Evolutionary conservation across 495 filamentous ascomycete genomes (phyloP), one percentile per base, ranked within the genome.

Genomic region (Bathelium albidoporum): DNA sequence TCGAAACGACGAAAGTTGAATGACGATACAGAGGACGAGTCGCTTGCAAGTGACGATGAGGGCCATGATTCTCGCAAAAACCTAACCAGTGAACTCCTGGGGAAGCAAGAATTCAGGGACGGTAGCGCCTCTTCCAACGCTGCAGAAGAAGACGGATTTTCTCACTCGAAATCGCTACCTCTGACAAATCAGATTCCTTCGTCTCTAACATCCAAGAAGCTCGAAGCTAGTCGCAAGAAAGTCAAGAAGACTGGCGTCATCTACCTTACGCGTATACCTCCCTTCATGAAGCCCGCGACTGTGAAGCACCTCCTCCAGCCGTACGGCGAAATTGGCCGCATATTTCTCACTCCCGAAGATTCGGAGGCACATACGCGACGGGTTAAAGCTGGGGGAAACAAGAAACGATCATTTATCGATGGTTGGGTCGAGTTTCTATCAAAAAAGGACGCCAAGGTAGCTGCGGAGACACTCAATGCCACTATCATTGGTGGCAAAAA

Each of bases 401-500:
- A 93, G 74, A 92, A 95, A 71, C 84, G 88, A 63, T 83, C 80
- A 18, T 98, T 88, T 74, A 86, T 85, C 5, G 95, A 97, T 71
- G 94, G 94, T 1, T 98, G 94, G 94, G 85, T 97, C 20, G 94
- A 98, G 70, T 96, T 95, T 69, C 73, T 82, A 26, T 78, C 80
- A 32, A 86, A 89, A 71, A 85, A 84, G 68, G 86, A 89, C 43
- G 95, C 94, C 2, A 95, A 95, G 71, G 74, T 85, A 11, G 89
- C 82, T 5, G 91, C 87, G n/a, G 91, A 95, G 70, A 82, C 88
- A 1, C 74, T 97, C 36, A 97, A 97, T 73, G 86, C 89, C 31
- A 79, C 81, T 31, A 91, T 81, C 28, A 85, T 97, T 52, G 91
- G 91, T 29, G 94, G 91, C 18, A 88, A 87, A 70, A 97, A 96